A percentile compares a stretch with the other conserved stretches of the same genome.
Conservation (phyloP, 257 asterid genomes). For the Sherardia arvensis region DNA sequence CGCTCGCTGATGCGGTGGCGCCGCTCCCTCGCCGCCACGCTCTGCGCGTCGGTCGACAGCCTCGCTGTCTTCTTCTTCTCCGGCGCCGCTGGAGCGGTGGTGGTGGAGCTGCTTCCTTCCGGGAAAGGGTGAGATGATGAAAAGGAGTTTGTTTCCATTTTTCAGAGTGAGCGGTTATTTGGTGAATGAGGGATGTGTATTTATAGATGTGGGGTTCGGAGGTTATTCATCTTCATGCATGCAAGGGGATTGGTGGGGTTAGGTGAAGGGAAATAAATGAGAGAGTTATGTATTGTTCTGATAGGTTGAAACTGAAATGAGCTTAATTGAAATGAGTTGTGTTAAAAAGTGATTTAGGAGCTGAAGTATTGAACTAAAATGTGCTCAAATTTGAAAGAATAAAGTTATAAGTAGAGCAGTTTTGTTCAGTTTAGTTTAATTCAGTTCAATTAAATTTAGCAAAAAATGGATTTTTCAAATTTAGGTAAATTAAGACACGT, state of each 20-base stretch:
- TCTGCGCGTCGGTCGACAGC: constrained; percentile 77
- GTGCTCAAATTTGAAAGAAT: no score
- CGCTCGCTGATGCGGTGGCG: constrained; percentile 77
- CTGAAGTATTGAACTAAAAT: no score
- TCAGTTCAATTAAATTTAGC: no score
- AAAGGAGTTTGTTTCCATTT: not conserved
- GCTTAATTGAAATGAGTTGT: no score
- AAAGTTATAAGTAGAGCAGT: no score
- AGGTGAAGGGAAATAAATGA: constrained; percentile 14
- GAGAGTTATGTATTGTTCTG: no score
- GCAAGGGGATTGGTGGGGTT: constrained; percentile 3
- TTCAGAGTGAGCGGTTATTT: not conserved
- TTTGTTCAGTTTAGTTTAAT: no score
- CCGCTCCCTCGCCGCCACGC: constrained; percentile 74
- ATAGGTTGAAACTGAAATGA: no score
- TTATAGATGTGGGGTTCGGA: not conserved
- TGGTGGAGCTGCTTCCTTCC: not conserved
- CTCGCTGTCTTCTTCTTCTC: constrained; percentile 14
- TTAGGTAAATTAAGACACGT: no score
- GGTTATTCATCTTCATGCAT: not conserved
- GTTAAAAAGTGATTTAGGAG: no score
- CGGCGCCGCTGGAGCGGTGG: not conserved
- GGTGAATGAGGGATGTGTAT: not conserved
- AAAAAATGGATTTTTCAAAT: no score
- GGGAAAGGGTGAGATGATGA: not conserved